Base-by-base conservation (phyloP, 2,329 filamentous ascomycete species). In the Cladobotryum mycophilum region DNA sequence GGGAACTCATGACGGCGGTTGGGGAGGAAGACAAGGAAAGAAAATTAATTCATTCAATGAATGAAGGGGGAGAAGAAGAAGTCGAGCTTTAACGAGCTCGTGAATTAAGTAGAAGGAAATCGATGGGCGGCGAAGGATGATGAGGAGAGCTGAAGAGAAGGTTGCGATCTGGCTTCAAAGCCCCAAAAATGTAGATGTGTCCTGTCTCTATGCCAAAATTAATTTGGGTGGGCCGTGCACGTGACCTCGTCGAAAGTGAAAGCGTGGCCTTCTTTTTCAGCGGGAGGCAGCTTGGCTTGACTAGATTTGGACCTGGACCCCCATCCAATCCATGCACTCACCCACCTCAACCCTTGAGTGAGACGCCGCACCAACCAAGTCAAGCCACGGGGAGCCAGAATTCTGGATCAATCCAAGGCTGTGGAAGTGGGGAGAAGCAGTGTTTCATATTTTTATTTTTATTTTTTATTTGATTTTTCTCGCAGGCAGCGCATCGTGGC, bases 1-100 rank as follows among this genome's bases (percentile, higher is more conserved):
- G 69, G 65, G 74, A 77, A 75, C 75, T 78, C 75, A 78, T 78
- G 67, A 61, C 76, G 74, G 68, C 67, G 65, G 58, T 60, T 55
- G 66, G 61, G 53, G 61, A 52, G 53, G 62, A 65, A 61, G 62
- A 63, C 62, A 64, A 64, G 64, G 63, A 62, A 65, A 61, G 62
- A 67, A 66, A 65, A 66, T 60, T 64, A 67, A 61, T 64, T 69
- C 69, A 70, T 68, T 66, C 70, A 69, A 65, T 56, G 55, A 53
- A 58, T 61, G 61, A 64, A 61, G 58, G 61, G 64, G 61, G 62
- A 62, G 58, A 59, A 60, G 58, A 60, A 61, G 57, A 64, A 62
- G 59, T 57, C 59, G 64, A 69, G 69, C 69, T 68, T 60, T 57
- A 57, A 61, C 60, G 59, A 66, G 68, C 68, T 69, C 69, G 62